phyloP scores from a whole-genome alignment of 768 basidiomycete genomes.

The Chalciporus chontae region DNA sequence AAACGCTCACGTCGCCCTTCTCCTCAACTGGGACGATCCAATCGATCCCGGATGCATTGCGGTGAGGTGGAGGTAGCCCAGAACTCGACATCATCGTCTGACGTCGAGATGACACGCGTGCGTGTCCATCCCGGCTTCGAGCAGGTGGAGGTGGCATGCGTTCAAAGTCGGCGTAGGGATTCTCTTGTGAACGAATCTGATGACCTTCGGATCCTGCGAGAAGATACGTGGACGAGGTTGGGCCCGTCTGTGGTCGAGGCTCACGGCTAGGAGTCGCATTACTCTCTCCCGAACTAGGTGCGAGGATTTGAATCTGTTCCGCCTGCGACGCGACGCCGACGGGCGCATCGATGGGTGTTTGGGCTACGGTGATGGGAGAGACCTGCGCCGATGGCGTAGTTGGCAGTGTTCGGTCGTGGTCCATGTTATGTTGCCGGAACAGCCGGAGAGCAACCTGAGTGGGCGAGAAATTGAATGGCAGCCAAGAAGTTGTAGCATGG shows the following conservation, averaged over 20 bases:
- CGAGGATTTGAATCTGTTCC: constrained; percentile 2
- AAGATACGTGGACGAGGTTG: constrained; percentile 3
- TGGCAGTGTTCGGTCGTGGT: constrained; percentile 4
- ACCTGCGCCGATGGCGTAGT: neutral
- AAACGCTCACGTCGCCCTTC: constrained; percentile 17
- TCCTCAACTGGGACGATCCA: constrained; percentile 26
- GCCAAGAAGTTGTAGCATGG: neutral
- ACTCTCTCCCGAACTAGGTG: neutral
- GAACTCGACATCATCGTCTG: neutral
- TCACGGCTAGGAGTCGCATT: neutral
- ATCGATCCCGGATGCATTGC: constrained; percentile 14
- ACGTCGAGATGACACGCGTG: constrained; percentile 13
- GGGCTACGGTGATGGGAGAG: neutral
- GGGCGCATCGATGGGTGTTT: neutral
- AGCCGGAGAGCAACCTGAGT: neutral
- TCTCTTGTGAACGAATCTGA: neutral
- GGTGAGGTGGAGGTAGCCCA: neutral
- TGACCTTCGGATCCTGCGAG: constrained; percentile 8
- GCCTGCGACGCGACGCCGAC: neutral
- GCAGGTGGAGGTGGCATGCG: constrained; percentile 2
- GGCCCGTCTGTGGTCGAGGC: neutral
- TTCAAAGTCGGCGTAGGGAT: constrained; percentile 10
- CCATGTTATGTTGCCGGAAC: constrained; percentile 13
- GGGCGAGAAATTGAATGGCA: neutral
- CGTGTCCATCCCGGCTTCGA: constrained; percentile 16